A percentile compares a stretch with the other conserved stretches of the same genome.
Conservation (phyloP, 352 stramenopile species). For the Phytopythium vexans region DNA sequence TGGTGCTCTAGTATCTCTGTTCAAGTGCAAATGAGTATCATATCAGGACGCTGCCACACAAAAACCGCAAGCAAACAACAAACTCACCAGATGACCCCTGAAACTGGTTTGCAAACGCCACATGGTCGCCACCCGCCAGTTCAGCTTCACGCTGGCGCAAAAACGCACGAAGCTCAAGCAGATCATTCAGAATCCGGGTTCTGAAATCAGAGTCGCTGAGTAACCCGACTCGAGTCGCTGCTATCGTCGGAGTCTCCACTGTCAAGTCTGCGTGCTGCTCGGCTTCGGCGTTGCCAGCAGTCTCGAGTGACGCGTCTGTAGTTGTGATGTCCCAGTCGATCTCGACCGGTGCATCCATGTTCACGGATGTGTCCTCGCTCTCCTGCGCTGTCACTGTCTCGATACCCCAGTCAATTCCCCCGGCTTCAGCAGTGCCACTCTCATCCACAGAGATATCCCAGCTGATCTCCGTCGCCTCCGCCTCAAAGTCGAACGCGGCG, state of each 20-base stretch:
- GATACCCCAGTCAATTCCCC: constrained; percentile 68
- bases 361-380: constrained; percentile 12
- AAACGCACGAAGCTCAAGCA: constrained; percentile 73
- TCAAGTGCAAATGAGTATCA: constrained; percentile 6
- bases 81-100: constrained; percentile 53
- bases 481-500: constrained; percentile 40
- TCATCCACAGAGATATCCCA: constrained; percentile 69
- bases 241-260: constrained; percentile 9
- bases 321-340: constrained; percentile 81
- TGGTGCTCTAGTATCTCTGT: constrained; percentile 64
- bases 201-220: constrained; percentile 59
- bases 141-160: constrained; percentile 51
- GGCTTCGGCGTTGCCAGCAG: constrained; percentile 15
- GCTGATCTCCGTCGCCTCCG: constrained; percentile 57
- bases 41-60: constrained; percentile 7
- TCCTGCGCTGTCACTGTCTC: constrained; percentile 27
- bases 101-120: constrained; percentile 76
- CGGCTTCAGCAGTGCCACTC: constrained; percentile 15
- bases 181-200: constrained; percentile 59
- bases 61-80: not conserved
- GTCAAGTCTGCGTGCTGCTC: constrained; percentile 3
- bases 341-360: constrained; percentile 35
- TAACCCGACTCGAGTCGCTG: constrained; percentile 42
- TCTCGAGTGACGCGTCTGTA: constrained; percentile 16
- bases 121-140: constrained; percentile 34